Conservation (phyloP, 1,284 basidiomycete species). For the Leccinum laetum region DNA sequence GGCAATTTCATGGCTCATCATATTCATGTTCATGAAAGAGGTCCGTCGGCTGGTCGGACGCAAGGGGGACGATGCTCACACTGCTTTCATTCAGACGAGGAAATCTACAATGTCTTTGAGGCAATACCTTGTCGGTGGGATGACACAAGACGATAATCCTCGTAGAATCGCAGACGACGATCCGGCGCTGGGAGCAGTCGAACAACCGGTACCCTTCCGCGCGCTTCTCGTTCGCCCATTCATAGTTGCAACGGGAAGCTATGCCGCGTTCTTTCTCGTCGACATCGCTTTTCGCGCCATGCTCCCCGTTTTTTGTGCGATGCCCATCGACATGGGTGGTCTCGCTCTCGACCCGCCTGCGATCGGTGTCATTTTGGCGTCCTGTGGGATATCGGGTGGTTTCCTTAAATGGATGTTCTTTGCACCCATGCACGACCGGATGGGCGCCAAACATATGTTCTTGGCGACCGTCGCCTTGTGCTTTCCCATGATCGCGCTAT, state of each 20-base stretch:
- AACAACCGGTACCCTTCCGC: slow-evolving; percentile 35
- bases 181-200: not conserved
- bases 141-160: not conserved
- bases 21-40: slow-evolving; percentile 55
- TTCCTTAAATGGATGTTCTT: slow-evolving; percentile 42
- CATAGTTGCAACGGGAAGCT: slow-evolving; percentile 41
- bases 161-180: not conserved
- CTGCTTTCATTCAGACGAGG: slow-evolving; percentile 15
- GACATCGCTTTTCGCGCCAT: slow-evolving; percentile 41
- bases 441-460: slow-evolving; percentile 41
- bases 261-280: slow-evolving; percentile 39
- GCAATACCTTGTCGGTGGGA: slow-evolving; percentile 23
- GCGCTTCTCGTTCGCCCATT: slow-evolving; percentile 38
- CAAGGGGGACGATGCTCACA: slow-evolving; percentile 3
- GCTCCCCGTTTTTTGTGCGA: slow-evolving; percentile 44
- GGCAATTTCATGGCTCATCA: slow-evolving; percentile 45
- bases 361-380: slow-evolving; percentile 43
- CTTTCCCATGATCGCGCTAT: slow-evolving; percentile 37
- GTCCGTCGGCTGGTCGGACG: slow-evolving; percentile 32
- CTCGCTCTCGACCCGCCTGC: slow-evolving; percentile 38
- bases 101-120: slow-evolving; percentile 12
- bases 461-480: slow-evolving; percentile 31
- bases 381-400: slow-evolving; percentile 41
- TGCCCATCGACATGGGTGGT: slow-evolving; percentile 43
- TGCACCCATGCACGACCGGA: slow-evolving; percentile 35